Percentiles rank a stretch among this genome's conserved stretches.
Conservation (phyloP, 306 rosid species). For the Aeschynomene evenia region DNA sequence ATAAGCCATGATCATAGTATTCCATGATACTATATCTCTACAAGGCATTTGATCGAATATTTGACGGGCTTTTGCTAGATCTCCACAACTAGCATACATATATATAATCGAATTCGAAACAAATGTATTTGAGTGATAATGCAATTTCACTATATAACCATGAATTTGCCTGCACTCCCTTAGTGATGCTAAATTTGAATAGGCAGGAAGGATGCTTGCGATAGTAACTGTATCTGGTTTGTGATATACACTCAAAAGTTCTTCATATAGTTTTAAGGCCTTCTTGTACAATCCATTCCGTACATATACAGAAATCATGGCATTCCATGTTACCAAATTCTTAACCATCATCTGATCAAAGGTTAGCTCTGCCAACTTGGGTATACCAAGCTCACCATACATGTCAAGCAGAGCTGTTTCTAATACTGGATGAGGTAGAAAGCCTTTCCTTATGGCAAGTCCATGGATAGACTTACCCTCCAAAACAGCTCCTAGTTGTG, state of each 20-base stretch:
- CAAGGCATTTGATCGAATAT: constrained; percentile 41
- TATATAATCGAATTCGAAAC: constrained; percentile 45
- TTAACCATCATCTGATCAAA: constrained; percentile 41
- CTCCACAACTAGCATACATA: constrained; percentile 58
- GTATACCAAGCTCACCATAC: constrained; percentile 43
- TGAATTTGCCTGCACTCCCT: constrained; percentile 58
- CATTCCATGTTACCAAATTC: constrained; percentile 49
- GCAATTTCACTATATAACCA: constrained; percentile 43
- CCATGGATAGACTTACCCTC: constrained; percentile 57
- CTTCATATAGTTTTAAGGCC: constrained; percentile 45
- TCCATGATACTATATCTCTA: constrained; percentile 56
- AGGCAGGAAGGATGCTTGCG: constrained; percentile 56
- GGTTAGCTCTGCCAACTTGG: constrained; percentile 38
- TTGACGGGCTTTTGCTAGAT: constrained; percentile 32
- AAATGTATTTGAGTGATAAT: constrained; percentile 39
- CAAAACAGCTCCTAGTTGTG: constrained; percentile 41
- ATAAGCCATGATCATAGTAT: constrained; percentile 56
- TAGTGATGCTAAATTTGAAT: constrained; percentile 40
- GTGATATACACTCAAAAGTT: constrained; percentile 35
- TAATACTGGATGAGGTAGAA: constrained; percentile 53
- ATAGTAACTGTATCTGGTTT: constrained; percentile 48
- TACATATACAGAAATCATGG: constrained; percentile 49
- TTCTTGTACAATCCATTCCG: constrained; percentile 36
- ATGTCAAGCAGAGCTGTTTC: constrained; percentile 53
- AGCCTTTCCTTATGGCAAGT: constrained; percentile 50